A percentile compares a stretch with the other conserved stretches of the same genome.
Conservation (phyloP, 2,329 filamentous ascomycete species). For the Botrytis fragariae region DNA sequence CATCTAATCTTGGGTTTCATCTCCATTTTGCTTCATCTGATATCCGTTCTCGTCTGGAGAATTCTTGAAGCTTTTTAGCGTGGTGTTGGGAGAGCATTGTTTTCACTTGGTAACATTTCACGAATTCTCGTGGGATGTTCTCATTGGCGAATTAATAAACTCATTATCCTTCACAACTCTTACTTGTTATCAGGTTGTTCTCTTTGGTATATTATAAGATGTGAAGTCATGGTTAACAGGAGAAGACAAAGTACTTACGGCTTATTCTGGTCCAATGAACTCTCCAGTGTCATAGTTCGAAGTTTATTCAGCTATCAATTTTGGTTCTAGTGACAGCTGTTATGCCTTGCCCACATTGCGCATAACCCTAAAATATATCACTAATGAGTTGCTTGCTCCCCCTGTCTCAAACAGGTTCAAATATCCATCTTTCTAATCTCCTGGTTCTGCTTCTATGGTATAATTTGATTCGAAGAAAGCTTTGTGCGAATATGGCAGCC, state of each 20-base stretch:
- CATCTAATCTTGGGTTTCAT: neutral
- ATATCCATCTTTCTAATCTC: neutral
- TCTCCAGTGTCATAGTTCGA: neutral
- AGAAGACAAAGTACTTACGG: neutral
- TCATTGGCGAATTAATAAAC: neutral
- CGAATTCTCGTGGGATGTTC: neutral
- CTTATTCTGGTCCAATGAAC: neutral
- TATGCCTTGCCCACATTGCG: neutral
- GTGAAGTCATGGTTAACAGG: neutral
- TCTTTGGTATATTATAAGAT: neutral
- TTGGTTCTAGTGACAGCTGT: neutral
- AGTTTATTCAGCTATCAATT: neutral
- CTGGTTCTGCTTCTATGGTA: neutral
- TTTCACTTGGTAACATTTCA: neutral
- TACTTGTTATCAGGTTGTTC: neutral
- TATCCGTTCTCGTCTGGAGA: neutral
- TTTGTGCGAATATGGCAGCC: neutral
- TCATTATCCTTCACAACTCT: neutral
- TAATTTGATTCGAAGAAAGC: neutral
- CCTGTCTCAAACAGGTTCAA: neutral
- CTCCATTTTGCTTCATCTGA: too few species aligned
- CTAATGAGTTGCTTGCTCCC: neutral
- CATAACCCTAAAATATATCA: neutral
- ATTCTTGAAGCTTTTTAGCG: neutral
- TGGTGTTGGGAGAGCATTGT: neutral